Evolutionary conservation across 2,329 filamentous ascomycete species (phyloP).

Genomic region (Pseudopithomyces maydicus): DNA sequence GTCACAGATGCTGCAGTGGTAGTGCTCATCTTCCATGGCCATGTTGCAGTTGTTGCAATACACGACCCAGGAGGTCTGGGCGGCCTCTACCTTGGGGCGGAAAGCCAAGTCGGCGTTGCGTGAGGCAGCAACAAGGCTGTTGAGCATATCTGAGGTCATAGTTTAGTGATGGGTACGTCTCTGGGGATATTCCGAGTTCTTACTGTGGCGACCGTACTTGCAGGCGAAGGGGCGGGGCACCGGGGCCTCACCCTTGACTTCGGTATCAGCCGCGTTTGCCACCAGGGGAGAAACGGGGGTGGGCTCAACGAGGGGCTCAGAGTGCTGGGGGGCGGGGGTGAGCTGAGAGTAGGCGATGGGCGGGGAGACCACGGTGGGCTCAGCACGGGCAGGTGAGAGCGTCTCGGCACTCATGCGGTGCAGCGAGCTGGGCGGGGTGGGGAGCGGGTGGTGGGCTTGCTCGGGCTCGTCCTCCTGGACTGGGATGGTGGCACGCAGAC

Average conservation of each 20-base stretch:
- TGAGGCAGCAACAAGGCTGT: constrained; percentile 33
- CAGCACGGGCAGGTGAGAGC: constrained; percentile 23
- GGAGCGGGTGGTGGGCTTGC: constrained; percentile 14
- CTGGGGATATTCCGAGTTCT: constrained; percentile 9
- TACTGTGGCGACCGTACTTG: constrained; percentile 26
- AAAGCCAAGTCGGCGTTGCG: constrained; percentile 40
- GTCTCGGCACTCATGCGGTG: constrained; percentile 37
- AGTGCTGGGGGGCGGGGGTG: neutral
- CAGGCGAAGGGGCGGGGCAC: constrained; percentile 48
- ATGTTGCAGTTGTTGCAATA: constrained; percentile 91
- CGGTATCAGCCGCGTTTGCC: constrained; percentile 19
- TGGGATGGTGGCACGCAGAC: constrained; percentile 72
- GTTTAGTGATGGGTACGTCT: constrained; percentile 15
- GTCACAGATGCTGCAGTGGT: constrained; percentile 93
- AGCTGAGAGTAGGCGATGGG: constrained; percentile 36
- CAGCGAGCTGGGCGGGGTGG: constrained; percentile 21
- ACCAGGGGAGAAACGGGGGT: constrained; percentile 32
- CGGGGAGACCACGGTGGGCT: constrained; percentile 23
- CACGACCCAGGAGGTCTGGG: constrained; percentile 71
- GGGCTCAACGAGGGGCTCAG: constrained; percentile 12
- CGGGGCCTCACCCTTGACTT: constrained; percentile 43
- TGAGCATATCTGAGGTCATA: constrained; percentile 32
- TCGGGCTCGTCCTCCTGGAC: constrained; percentile 53
- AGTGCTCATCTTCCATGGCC: constrained; percentile 81
- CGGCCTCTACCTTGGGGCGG: constrained; percentile 46